Conservation (phyloP, 1,284 basidiomycete genomes). For the Chondrostereum purpureum region DNA sequence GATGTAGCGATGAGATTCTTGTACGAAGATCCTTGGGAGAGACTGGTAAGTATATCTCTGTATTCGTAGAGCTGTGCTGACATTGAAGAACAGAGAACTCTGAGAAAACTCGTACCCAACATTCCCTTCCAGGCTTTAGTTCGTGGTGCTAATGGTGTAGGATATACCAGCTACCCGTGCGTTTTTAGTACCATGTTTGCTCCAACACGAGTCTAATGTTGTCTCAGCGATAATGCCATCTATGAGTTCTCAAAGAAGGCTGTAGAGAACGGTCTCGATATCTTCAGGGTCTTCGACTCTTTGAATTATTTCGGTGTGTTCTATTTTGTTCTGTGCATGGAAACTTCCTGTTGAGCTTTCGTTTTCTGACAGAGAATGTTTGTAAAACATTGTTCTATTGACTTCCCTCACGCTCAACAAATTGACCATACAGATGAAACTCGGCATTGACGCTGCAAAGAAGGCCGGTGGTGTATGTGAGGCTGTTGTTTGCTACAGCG, state of each 20-base stretch:
- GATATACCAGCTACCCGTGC: constrained; percentile 97
- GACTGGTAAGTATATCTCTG: constrained; percentile 55
- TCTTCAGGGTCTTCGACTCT: constrained; percentile 99
- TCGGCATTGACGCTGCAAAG: constrained; percentile 99
- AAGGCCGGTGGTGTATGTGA: constrained; percentile 98
- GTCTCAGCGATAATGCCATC: constrained; percentile 90
- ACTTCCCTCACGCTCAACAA: constrained; percentile 5
- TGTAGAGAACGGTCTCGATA: constrained; percentile 98
- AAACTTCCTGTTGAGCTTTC: constrained; percentile 8
- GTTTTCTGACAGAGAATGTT: constrained; percentile 53
- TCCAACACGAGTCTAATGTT: constrained; percentile 9
- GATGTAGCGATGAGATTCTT: constrained; percentile 99
- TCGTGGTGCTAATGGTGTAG: constrained; percentile 98
- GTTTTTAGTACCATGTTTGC: constrained; percentile 22
- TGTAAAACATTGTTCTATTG: constrained; percentile 21
- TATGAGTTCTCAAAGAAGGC: constrained; percentile 99
- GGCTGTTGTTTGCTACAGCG: constrained; percentile 98
- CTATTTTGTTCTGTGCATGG: constrained; percentile 2
- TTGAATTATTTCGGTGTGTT: constrained; percentile 90
- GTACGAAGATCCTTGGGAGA: constrained; percentile 99
- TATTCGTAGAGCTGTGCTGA: constrained; percentile 9
- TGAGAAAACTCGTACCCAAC: constrained; percentile 96
- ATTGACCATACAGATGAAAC: constrained; percentile 60
- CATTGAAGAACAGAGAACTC: constrained; percentile 55
- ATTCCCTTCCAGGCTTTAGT: constrained; percentile 98